Conservation (phyloP, 1,284 basidiomycete species). For the Heterobasidion occidentale region DNA sequence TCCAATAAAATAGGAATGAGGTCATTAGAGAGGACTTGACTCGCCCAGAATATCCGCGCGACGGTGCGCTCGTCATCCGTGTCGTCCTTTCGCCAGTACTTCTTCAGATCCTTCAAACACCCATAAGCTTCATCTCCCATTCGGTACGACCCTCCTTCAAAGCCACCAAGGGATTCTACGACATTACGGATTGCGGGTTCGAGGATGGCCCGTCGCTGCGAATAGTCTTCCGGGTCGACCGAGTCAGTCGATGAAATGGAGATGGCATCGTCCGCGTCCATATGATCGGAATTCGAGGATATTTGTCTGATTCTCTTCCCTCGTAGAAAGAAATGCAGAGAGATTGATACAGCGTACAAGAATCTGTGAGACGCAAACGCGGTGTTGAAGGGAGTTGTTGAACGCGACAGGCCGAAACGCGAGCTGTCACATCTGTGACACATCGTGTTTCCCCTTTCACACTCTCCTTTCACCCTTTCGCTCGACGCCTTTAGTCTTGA, state of each 20-base stretch:
- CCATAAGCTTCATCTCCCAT: slow-evolving; percentile 80
- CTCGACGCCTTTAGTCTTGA: not conserved
- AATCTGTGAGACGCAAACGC: too few relatives aligned
- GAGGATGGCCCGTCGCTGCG: slow-evolving; percentile 43
- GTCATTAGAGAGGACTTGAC: slow-evolving; percentile 78
- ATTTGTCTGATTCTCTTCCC: too few relatives aligned
- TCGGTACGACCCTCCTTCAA: slow-evolving; percentile 63
- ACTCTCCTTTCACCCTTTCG: not conserved
- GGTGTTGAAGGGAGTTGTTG: too few relatives aligned
- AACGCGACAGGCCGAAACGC: not conserved
- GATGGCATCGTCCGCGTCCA: slow-evolving; percentile 26
- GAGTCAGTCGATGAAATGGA: slow-evolving; percentile 29
- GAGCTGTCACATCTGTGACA: not conserved
- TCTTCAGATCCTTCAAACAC: slow-evolving; percentile 90
- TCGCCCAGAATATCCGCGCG: slow-evolving; percentile 83
- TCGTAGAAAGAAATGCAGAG: too few relatives aligned
- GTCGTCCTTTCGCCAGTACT: slow-evolving; percentile 91
- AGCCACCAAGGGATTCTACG: slow-evolving; percentile 68
- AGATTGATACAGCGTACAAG: too few relatives aligned
- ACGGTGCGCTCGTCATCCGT: slow-evolving; percentile 92
- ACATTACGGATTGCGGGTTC: slow-evolving; percentile 62
- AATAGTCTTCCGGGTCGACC: slow-evolving; percentile 19
- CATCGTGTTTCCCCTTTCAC: not conserved
- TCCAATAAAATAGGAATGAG: slow-evolving; percentile 78
- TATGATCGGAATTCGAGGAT: slow-evolving; percentile 2